Evolutionary conservation across 164 flowering plant genomes (phyloP).

Genomic region (Tetrastigma voinierianum): DNA sequence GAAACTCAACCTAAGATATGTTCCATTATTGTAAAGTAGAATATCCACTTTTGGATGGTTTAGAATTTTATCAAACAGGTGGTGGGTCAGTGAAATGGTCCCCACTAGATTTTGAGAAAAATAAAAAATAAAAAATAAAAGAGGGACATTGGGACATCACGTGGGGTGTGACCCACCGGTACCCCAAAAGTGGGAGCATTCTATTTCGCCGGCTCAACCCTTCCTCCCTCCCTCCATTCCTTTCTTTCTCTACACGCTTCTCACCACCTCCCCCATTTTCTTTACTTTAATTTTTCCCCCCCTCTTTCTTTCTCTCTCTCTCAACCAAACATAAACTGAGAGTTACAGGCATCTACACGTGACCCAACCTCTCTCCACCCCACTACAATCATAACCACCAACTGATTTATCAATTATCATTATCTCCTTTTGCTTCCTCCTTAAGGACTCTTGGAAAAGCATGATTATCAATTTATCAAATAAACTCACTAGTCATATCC

Average conservation of each 20-base stretch:
- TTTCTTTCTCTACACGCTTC: constrained; percentile 30
- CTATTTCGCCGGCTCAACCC: background rate
- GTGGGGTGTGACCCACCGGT: constrained; percentile 41
- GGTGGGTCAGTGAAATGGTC: constrained; percentile 8
- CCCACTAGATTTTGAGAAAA: constrained; percentile 3
- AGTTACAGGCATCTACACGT: constrained; percentile 30
- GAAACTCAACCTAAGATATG: background rate
- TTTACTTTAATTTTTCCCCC: background rate
- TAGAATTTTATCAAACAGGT: constrained; percentile 10
- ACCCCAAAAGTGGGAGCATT: constrained; percentile 27
- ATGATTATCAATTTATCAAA: too few species aligned
- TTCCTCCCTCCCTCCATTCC: constrained; percentile 18
- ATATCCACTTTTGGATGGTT: background rate
- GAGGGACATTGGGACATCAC: constrained; percentile 27
- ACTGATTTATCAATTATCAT: constrained; percentile 8
- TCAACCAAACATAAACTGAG: constrained; percentile 5
- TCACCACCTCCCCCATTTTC: constrained; percentile 16
- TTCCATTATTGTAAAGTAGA: constrained; percentile 18
- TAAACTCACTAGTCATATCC: background rate
- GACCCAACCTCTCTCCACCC: constrained; percentile 28
- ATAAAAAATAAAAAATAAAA: background rate
- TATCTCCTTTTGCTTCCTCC: background rate
- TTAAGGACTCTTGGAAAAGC: background rate
- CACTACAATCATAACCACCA: constrained; percentile 11
- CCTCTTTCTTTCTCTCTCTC: background rate